phyloP scores from a whole-genome alignment of 148 eudicot species.

The Rhododendron vialii region DNA sequence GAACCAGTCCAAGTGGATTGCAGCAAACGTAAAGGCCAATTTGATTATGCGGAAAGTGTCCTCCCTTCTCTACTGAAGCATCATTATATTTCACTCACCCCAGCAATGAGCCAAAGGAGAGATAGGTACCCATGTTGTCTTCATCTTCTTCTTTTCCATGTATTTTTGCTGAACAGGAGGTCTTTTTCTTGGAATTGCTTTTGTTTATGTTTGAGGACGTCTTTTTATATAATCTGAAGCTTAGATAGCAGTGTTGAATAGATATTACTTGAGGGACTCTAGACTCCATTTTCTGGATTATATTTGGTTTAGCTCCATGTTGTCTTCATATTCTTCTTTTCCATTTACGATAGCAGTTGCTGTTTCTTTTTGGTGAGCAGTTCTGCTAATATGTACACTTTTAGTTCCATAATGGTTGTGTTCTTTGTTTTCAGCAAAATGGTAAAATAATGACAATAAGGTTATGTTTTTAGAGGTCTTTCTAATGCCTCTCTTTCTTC shows the following conservation, averaged over 20 bases:
- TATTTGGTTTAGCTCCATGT: neutral
- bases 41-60: constrained; percentile 78
- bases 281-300: neutral
- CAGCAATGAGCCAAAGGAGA: constrained; percentile 96
- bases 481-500: neutral
- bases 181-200: neutral
- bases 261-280: neutral
- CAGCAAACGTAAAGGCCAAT: constrained; percentile 88
- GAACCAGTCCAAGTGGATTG: constrained; percentile 84
- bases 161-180: neutral
- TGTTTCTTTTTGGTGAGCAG: neutral
- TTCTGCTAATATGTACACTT: neutral
- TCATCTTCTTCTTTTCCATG: neutral
- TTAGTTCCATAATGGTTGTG: neutral
- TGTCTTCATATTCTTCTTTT: too few species aligned
- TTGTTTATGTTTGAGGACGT: neutral
- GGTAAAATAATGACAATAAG: neutral
- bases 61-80: constrained; percentile 79
- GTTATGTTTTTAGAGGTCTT: neutral
- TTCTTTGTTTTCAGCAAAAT: neutral
- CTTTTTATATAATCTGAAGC: neutral
- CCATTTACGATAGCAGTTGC: too few species aligned
- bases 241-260: neutral
- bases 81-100: constrained; percentile 82
- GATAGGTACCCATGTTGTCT: constrained; percentile 54